These are phyloP conservation scores for Elaeagnus macrophylla DNA, from an alignment of 306 rosid genomes.

Conservation along the genomic window DNA sequence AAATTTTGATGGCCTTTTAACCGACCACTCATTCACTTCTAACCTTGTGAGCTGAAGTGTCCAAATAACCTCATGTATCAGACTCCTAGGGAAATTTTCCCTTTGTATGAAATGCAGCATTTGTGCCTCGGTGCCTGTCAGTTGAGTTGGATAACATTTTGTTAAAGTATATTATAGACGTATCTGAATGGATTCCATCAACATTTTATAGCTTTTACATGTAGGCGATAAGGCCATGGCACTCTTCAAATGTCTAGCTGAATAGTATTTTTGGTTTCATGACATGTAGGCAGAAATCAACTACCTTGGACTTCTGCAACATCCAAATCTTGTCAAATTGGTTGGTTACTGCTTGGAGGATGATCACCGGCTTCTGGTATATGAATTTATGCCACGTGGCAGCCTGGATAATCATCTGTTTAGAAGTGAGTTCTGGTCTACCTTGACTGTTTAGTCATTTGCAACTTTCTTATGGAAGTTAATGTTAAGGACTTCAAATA, in stretches of 20 bases:
- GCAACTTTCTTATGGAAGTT: constrained; percentile 6
- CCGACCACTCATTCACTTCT: no score
- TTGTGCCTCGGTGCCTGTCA: no score
- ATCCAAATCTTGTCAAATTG: constrained; percentile 86
- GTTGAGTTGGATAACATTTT: no score
- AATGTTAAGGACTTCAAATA: not conserved
- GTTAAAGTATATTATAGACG: not conserved
- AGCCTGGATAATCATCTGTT: constrained; percentile 94
- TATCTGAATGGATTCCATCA: not conserved
- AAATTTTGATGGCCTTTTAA: no score
- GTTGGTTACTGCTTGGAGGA: constrained; percentile 96
- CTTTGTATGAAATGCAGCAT: no score
- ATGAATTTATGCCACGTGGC: constrained; percentile 75
- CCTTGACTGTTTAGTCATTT: constrained; percentile 3
- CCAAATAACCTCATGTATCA: no score
- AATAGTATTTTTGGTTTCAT: constrained; percentile 16
- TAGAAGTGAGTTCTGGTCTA: constrained; percentile 60
- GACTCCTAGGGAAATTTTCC: no score
- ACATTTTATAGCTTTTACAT: constrained; percentile 5
- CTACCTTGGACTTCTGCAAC: constrained; percentile 83
- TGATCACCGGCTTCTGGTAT: constrained; percentile 86
- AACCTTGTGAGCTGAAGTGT: no score
- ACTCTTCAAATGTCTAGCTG: constrained; percentile 6
- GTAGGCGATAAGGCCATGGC: constrained; percentile 9
- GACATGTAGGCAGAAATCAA: constrained; percentile 73